Percentiles rank a stretch among this genome's conserved stretches.
phyloP scores from a whole-genome alignment of 2,329 filamentous ascomycete species.

The Nemania diffusa region DNA sequence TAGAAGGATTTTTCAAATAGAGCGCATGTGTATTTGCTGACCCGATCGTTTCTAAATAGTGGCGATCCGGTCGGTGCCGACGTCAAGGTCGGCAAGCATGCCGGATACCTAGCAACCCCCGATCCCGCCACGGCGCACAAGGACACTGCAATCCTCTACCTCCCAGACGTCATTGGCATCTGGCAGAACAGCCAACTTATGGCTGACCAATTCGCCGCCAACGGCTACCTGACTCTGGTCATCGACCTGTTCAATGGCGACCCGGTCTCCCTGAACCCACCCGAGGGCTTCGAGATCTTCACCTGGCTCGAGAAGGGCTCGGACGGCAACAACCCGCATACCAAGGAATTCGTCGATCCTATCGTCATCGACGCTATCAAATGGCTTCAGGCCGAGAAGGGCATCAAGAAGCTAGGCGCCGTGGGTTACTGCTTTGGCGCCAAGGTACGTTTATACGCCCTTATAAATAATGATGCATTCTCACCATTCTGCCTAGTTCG shows the following conservation, averaged over 20 bases:
- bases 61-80: conserved; percentile 59
- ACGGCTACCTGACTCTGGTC: conserved; percentile 75
- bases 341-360: conserved; percentile 56
- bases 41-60: conserved; percentile 46
- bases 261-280: conserved; percentile 64
- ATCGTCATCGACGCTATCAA: conserved; percentile 65
- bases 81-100: conserved; percentile 59
- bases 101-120: conserved; percentile 64
- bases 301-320: conserved; percentile 57
- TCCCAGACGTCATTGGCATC: conserved; percentile 63
- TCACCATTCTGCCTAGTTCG: conserved; percentile 61
- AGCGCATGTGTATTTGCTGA: conserved; percentile 18
- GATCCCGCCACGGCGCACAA: conserved; percentile 51
- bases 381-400: conserved; percentile 65
- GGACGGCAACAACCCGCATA: conserved; percentile 62
- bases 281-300: conserved; percentile 55
- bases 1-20: neutral
- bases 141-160: conserved; percentile 57
- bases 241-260: conserved; percentile 79
- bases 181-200: conserved; percentile 72
- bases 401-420: conserved; percentile 68
- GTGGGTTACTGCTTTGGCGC: conserved; percentile 82
- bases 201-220: conserved; percentile 78
- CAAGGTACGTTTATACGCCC: conserved; percentile 60
- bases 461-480: neutral